Evolutionary conservation across 164 flowering plant species (phyloP), one percentile per base, ranked within the genome.

Genomic region (Liriodendron chinense): DNA sequence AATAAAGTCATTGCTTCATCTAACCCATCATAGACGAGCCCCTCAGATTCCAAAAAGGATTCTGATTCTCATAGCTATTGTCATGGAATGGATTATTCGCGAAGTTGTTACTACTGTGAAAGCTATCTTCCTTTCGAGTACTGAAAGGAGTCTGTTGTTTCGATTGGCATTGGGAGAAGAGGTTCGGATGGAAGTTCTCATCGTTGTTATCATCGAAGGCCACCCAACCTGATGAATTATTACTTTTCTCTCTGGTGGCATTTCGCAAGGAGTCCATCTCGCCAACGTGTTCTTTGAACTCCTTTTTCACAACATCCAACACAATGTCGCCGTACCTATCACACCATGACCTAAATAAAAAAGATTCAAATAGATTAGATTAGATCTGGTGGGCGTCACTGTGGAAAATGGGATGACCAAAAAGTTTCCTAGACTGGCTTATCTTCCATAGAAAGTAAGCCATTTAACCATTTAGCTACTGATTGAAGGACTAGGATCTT

Each of bases 231-330:
- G 70, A 79, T 1, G 90, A 82, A 80, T 50, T 79, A 43, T 43
- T 65, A 9, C 13, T 78, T 53, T 71, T 86, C 71, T 87, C 92
- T 65, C 77, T 79, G 0, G 86, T 79, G 2, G 81, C 78, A 47
- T 81, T 85, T 71, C 85, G 70, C 79, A 71, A 22, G 56, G 47
- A 86, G 84, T 87, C 91, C 89, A 88, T 87, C 77, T 92, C 92
- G 16, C 87, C 86, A 7, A 89, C 89, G 72, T 94, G 95, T 53
- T 90, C 91, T 79, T 90, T 94, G 88, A 92, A 91, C 75, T 94
- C 98, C 74, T 89, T 94, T 69, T 84, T 87, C 81, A 93, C 94
- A 75, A 93, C 98, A 77, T 89, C 92, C 71, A 91, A 69, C 4
- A 91, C 98, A 2, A 86, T 83, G 49, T 90, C 94, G 0, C 98